Evolutionary conservation across 2,329 filamentous ascomycete species (phyloP), one percentile per base, ranked within the genome.

Genomic region (Corynespora cassiicola): DNA sequence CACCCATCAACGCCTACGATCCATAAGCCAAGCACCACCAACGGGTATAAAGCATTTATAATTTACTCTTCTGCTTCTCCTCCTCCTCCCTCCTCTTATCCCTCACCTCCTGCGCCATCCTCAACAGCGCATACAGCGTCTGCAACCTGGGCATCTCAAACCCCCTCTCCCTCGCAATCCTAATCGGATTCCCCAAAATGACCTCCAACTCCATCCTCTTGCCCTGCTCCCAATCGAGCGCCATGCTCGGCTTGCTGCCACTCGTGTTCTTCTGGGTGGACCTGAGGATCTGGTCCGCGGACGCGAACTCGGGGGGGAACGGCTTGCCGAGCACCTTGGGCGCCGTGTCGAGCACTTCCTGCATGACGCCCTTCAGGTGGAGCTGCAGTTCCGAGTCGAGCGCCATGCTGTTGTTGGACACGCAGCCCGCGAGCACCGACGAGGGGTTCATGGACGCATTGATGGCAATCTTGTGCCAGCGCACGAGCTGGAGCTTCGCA

Each of bases 401-500:
- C 5, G 81, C 75, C 81, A 89, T 87, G 45, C 79, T 78, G 29
- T 81, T 77, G 58, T 88, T 88, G 36, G 81, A 78, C 2, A 76
- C 71, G 1, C 84, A 83, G 9, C 83, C 82, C 1, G 79, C 80
- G 0, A 89, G 75, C 6, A 88, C 84, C 2, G 85, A 82, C 1
- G 81, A 84, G 0, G 86, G 85, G 68, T 89, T 89, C 77, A 88
- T 86, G 34, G 83, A 81, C 0, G 85, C 83, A 64, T 89, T 89
- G 72, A 89, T 88, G 54, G 83, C 85, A 46, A 88, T 80, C 66
- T 89, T 89, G 66, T 88, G 85, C 86, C 86, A 89, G 16, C 86
- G 76, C 12, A 88, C 79, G 26, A 82, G 78, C 66, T 89, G 86
- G 29, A 89, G 72, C 43, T 82, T 84, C 20, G 82, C 70, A 63